Percentiles rank a stretch among this genome's conserved stretches.
Conservation (phyloP, 139 green algal genomes). For the Spirogloea muscicola region DNA sequence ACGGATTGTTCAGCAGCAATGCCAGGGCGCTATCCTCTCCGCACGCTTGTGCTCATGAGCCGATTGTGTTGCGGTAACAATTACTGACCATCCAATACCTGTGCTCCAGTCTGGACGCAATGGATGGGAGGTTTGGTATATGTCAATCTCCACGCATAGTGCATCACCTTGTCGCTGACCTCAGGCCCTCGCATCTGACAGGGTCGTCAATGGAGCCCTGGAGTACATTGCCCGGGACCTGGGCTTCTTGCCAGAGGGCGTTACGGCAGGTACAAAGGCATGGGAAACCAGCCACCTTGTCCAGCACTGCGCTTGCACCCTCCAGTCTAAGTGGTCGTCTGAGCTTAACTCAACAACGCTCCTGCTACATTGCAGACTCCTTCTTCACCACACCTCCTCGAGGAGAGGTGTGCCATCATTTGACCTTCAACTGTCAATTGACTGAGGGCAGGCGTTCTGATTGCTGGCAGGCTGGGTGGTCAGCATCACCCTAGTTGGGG, state of each 20-base stretch:
- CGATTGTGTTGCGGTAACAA: not conserved
- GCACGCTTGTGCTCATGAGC: not conserved
- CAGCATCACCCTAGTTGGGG: constrained; percentile 24
- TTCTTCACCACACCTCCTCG: not conserved
- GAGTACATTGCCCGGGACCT: constrained; percentile 29
- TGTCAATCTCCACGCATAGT: too few species aligned
- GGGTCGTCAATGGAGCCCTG: constrained; percentile 35
- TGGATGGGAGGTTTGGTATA: too few species aligned
- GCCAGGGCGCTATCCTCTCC: not conserved
- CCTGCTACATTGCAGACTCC: not conserved
- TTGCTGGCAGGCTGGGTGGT: constrained; percentile 37
- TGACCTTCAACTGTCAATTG: not conserved
- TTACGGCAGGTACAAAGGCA: not conserved
- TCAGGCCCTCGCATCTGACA: too few species aligned
- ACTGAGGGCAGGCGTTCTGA: not conserved
- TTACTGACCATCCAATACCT: not conserved
- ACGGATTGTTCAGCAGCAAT: too few species aligned
- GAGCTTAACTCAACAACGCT: not conserved
- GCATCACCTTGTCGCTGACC: too few species aligned
- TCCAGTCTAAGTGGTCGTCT: not conserved
- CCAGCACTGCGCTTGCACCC: not conserved
- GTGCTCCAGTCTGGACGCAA: too few species aligned
- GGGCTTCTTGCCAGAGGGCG: not conserved
- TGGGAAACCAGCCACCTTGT: not conserved
- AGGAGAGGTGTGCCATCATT: not conserved